Percentiles rank a stretch among this genome's conserved stretches.
These are phyloP conservation scores for Neurospora sp. DNA, from an alignment of 2,329 filamentous ascomycete genomes.

Conservation along the genomic window DNA sequence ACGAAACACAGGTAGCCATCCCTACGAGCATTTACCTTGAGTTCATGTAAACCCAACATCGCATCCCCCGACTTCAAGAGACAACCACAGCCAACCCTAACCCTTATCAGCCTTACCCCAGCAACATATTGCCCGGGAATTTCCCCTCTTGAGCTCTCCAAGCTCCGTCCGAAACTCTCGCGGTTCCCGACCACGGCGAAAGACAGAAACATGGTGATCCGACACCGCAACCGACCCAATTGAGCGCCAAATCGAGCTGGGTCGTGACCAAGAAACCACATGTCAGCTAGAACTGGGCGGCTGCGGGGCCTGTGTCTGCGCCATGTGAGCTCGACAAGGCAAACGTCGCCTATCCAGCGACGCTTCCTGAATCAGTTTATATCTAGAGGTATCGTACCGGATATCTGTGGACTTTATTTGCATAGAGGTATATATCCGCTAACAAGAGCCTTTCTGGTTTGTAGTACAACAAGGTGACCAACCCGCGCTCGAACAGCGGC, in stretches of 20 bases:
- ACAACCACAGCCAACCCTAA: not conserved
- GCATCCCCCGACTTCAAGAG: not conserved
- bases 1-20: not conserved
- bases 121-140: not conserved
- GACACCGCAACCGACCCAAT: constrained; percentile 2
- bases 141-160: not conserved
- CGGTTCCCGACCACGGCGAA: not conserved
- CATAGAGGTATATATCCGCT: not conserved
- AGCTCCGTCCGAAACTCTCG: not conserved
- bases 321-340: constrained; percentile 6
- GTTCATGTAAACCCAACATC: not conserved
- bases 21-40: not conserved
- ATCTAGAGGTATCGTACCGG: constrained; percentile 8
- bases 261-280: constrained; percentile 2
- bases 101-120: not conserved
- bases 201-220: constrained; percentile 3
- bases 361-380: constrained; percentile 19
- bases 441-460: not conserved
- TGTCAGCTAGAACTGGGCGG: constrained; percentile 11
- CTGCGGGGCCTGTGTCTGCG: constrained; percentile 12
- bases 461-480: not conserved
- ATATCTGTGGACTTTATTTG: not conserved
- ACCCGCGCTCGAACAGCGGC: not conserved
- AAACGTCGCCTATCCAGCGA: constrained; percentile 8
- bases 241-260: constrained; percentile 1